Evolutionary conservation across 441 rosid genomes (phyloP).

Genomic region (Manihot esculenta): DNA sequence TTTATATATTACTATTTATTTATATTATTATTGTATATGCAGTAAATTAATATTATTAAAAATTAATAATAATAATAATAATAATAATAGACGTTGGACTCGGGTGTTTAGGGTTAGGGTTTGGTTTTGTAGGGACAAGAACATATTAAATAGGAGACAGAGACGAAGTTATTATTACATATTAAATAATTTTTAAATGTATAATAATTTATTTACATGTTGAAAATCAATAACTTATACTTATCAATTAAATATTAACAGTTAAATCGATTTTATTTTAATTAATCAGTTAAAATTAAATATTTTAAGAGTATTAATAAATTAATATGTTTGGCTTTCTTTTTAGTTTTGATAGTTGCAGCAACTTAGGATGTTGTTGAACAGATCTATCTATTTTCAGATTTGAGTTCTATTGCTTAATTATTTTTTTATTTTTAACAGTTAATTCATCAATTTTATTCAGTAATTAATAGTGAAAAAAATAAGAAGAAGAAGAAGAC

Average conservation of each 20-base stretch:
- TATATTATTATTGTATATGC: too few relatives aligned
- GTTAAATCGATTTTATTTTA: too few relatives aligned
- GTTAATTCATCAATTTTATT: neutral
- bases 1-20: too few relatives aligned
- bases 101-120: constrained; percentile 36
- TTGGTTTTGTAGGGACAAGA: constrained; percentile 33
- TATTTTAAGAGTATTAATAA: neutral
- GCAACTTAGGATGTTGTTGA: constrained; percentile 51
- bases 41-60: too few relatives aligned
- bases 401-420: constrained; percentile 12
- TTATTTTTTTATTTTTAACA: neutral
- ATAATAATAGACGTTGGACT: neutral
- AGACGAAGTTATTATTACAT: too few relatives aligned
- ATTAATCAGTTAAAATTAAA: neutral
- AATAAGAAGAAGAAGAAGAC: neutral
- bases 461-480: neutral
- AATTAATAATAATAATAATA: too few relatives aligned
- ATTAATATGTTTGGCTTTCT: constrained; percentile 16
- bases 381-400: constrained; percentile 41
- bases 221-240: too few relatives aligned
- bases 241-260: too few relatives aligned
- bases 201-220: too few relatives aligned
- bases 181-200: too few relatives aligned
- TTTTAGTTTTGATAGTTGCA: constrained; percentile 47
- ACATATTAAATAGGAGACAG: too few relatives aligned